phyloP scores from a whole-genome alignment of 495 filamentous ascomycete genomes.

The Hyaloscypha hepaticicola region DNA sequence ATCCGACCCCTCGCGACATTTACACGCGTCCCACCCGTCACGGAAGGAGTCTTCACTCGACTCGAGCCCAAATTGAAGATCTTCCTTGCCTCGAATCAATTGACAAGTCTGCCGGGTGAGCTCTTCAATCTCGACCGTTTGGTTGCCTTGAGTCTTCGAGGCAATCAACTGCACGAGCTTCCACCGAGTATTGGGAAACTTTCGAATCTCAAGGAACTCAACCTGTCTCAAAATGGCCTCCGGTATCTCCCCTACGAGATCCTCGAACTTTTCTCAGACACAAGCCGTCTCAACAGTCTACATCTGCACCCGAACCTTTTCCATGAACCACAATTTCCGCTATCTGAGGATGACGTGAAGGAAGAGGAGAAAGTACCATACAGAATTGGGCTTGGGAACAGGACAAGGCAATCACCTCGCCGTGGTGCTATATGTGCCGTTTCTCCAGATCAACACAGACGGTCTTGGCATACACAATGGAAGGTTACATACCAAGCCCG shows the following conservation, averaged over 20 bases:
- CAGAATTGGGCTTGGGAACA: constrained; percentile 23
- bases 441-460: constrained; percentile 1
- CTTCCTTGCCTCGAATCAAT: constrained; percentile 61
- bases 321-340: constrained; percentile 33
- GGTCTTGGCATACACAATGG: constrained; percentile 21
- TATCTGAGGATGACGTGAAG: neutral
- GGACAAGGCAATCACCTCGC: neutral
- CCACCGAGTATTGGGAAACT: constrained; percentile 65
- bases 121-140: constrained; percentile 57
- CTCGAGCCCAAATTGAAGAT: constrained; percentile 56
- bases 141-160: constrained; percentile 69
- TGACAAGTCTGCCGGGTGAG: constrained; percentile 49
- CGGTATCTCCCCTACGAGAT: constrained; percentile 70
- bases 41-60: constrained; percentile 20
- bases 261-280: constrained; percentile 52
- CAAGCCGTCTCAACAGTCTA: constrained; percentile 37
- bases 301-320: constrained; percentile 51
- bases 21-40: constrained; percentile 44
- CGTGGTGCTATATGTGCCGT: constrained; percentile 2
- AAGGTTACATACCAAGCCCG: constrained; percentile 26
- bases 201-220: constrained; percentile 61
- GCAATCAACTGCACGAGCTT: constrained; percentile 63
- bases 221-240: constrained; percentile 69
- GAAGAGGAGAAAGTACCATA: neutral
- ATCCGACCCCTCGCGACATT: constrained; percentile 61